phyloP scores from a whole-genome alignment of 331 rosid species.

The Malus hybrid region DNA sequence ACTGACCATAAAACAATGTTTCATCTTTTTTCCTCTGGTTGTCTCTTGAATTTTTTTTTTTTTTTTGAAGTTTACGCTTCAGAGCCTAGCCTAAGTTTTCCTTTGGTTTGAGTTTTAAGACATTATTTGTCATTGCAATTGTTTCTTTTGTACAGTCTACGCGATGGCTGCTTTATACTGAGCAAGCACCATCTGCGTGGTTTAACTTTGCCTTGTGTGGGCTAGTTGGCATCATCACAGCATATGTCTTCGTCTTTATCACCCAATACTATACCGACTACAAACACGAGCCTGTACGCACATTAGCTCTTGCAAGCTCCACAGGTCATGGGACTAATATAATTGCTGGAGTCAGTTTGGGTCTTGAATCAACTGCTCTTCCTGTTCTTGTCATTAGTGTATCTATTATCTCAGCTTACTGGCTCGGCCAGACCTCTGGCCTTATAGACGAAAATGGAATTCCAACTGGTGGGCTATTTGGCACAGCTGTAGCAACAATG shows the following conservation, averaged over 20 bases:
- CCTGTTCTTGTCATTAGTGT: slow-evolving; percentile 94
- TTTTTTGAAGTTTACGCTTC: neutral
- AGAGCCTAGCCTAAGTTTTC: slow-evolving; percentile 1
- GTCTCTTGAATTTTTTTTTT: neutral
- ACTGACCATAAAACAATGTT: slow-evolving; percentile 14
- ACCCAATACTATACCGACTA: slow-evolving; percentile 93
- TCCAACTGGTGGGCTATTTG: slow-evolving; percentile 94
- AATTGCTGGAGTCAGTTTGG: slow-evolving; percentile 98
- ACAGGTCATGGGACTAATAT: slow-evolving; percentile 98
- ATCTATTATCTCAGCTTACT: slow-evolving; percentile 79
- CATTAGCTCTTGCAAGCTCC: slow-evolving; percentile 84
- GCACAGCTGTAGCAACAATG: slow-evolving; percentile 99
- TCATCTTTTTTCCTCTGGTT: neutral
- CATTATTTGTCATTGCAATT: slow-evolving; percentile 9
- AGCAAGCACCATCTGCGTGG: slow-evolving; percentile 99
- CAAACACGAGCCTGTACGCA: slow-evolving; percentile 96
- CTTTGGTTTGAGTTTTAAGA: slow-evolving; percentile 2
- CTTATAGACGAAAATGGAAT: slow-evolving; percentile 74
- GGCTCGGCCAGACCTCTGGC: slow-evolving; percentile 88
- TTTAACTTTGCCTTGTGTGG: slow-evolving; percentile 97
- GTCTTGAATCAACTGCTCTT: slow-evolving; percentile 96
- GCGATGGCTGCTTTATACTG: slow-evolving; percentile 90
- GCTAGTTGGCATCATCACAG: slow-evolving; percentile 86
- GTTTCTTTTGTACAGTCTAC: slow-evolving; percentile 63
- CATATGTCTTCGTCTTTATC: slow-evolving; percentile 78